A percentile compares a stretch with the other conserved stretches of the same genome.
These are phyloP conservation scores for Pseudovirgaria hyperparasitica DNA, from an alignment of 2,329 filamentous ascomycete species.

Conservation along the genomic window DNA sequence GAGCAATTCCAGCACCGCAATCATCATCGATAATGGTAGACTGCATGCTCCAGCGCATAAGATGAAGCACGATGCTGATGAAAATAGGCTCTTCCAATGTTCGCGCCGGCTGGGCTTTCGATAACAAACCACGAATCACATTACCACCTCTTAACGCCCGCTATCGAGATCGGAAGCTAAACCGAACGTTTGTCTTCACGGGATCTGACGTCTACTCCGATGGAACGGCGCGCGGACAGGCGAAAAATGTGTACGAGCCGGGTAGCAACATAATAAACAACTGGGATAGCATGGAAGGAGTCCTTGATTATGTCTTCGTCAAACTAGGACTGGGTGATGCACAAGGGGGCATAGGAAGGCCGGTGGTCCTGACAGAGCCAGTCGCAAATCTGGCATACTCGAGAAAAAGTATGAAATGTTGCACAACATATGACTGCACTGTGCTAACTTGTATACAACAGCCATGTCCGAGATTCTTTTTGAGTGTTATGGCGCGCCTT, in stretches of 20 bases:
- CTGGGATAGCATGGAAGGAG: constrained; percentile 94
- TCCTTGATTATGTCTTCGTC: constrained; percentile 87
- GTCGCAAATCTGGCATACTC: constrained; percentile 85
- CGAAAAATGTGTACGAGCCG: constrained; percentile 80
- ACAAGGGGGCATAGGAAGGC: constrained; percentile 65
- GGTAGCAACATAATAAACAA: constrained; percentile 88
- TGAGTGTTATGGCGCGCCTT: constrained; percentile 86
- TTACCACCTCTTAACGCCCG: constrained; percentile 87
- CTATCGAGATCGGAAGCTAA: constrained; percentile 87
- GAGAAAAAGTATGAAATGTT: constrained; percentile 56
- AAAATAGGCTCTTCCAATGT: constrained; percentile 67
- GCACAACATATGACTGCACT: not conserved
- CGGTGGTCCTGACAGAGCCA: constrained; percentile 90
- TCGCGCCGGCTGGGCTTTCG: constrained; percentile 93
- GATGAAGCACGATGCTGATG: constrained; percentile 7
- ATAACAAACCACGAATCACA: constrained; percentile 63
- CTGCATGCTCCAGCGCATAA: not conserved
- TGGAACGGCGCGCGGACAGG: constrained; percentile 80
- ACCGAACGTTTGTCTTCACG: constrained; percentile 83
- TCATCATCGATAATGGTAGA: constrained; percentile 95
- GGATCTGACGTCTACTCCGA: constrained; percentile 90
- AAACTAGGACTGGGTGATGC: constrained; percentile 76
- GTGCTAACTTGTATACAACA: constrained; percentile 27
- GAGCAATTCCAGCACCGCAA: constrained; percentile 54
- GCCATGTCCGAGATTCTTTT: constrained; percentile 97